Evolutionary conservation across 345 rosid species (phyloP), one percentile per base, ranked within the genome.

Genomic region (Crucihimalaya himalaica): DNA sequence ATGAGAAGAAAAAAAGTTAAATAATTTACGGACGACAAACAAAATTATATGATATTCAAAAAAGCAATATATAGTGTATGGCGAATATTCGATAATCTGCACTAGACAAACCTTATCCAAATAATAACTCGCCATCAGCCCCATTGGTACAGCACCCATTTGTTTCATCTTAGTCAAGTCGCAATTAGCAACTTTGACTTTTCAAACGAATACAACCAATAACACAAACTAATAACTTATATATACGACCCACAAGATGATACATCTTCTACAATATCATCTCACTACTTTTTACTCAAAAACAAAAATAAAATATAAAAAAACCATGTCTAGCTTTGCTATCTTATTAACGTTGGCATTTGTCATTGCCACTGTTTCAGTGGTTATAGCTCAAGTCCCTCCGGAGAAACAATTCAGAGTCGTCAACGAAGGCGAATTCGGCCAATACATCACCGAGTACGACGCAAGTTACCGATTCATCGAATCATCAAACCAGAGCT

Each of bases 381-480:
- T 63, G 27, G 71, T 29, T 12, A 21, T 8, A 68, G 63, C 81
- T 6, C 81, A 78, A 72, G 81, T 78, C 53, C 81, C 81, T 2
- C 73, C 73, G 0, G 78, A 67, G 60, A 67, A 72, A 34, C 77
- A 64, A 35, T 78, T 78, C 39, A 45, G 35, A 52, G 73, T 68
- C 16, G 64, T 70, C 12, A 79, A 79, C 73, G 37, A 79, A 0
- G 73, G 56, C 20, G 79, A 79, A n/a, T 79, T 79, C 60, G 76
- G 82, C 39, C 1, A 74, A 2, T 27, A 29, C 64, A 74, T 74
- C 8, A 61, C 71, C 34, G 82, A 79, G 21, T 79, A 79, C 68
- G 82, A 70, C 53, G 82, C 76, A 0, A 79, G 64, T 37, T 79
- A 79, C 79, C 27, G 79, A n/a, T 65, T 63, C 74, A 47, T 79